Evolutionary conservation across 208 protist species (phyloP).

Genomic region (Novymonas esmeraldas): DNA sequence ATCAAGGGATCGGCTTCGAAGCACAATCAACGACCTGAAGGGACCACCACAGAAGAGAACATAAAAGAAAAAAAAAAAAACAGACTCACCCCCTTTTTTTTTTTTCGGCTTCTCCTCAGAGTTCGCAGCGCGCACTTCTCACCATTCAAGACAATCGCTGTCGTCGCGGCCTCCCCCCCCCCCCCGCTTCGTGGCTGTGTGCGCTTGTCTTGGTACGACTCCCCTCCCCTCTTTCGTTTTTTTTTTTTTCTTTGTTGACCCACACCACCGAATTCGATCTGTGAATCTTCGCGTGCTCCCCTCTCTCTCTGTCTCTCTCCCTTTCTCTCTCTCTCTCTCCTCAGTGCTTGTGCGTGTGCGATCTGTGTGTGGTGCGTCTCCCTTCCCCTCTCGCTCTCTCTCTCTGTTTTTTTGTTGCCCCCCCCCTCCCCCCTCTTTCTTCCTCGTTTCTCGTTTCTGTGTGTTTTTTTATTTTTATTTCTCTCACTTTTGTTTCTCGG

Average conservation of each 20-base stretch:
- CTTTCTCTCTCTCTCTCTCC: background rate
- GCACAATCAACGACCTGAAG: no score
- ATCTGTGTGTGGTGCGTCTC: background rate
- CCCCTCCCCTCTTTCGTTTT: constrained; percentile 14
- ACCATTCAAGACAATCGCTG: no score
- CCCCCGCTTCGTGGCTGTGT: background rate
- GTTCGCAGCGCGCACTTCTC: no score
- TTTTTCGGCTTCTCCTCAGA: no score
- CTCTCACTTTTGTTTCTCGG: background rate
- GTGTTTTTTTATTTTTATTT: background rate
- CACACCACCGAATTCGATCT: background rate
- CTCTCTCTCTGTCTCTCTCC: background rate
- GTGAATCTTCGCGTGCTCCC: background rate
- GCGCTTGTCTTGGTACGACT: background rate
- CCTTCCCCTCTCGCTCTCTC: background rate
- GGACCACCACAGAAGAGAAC: no score
- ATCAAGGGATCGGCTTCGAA: no score
- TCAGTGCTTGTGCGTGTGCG: background rate
- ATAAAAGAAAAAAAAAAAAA: no score
- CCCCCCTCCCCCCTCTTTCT: background rate
- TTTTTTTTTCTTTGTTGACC: constrained; percentile 5
- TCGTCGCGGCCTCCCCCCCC: background rate
- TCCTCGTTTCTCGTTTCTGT: background rate
- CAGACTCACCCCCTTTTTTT: no score
- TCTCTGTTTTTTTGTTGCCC: background rate